Conservation (phyloP, 164 flowering plant species). For the Piper betle region DNA sequence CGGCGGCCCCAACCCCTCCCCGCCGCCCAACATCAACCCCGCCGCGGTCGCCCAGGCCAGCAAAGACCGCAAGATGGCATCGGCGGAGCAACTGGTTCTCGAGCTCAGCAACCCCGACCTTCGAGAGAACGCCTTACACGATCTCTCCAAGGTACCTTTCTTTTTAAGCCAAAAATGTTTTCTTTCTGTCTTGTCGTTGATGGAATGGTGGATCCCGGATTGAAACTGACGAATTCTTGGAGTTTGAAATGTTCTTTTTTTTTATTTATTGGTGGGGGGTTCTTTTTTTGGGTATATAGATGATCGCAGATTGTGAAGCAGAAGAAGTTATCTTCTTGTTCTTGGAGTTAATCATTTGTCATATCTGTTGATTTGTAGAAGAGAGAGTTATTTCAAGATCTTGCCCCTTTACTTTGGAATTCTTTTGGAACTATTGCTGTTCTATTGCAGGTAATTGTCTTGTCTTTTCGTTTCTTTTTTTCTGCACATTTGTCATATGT, state of each 20-base stretch:
- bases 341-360: background rate
- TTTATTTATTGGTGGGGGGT: background rate
- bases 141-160: constrained; percentile 68
- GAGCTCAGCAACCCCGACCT: constrained; percentile 82
- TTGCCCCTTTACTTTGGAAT: constrained; percentile 80
- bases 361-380: constrained; percentile 24
- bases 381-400: constrained; percentile 72
- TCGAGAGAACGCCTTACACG: constrained; percentile 88
- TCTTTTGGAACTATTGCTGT: constrained; percentile 85
- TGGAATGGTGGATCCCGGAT: background rate
- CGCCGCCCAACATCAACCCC: constrained; percentile 6
- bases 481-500: background rate
- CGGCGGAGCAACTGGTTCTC: constrained; percentile 75
- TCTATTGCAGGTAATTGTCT: constrained; percentile 63
- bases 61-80: constrained; percentile 60
- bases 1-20: constrained; percentile 17
- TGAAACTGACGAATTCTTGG: background rate
- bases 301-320: background rate
- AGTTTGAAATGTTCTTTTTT: background rate
- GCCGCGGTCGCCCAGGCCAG: constrained; percentile 8
- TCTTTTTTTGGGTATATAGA: background rate
- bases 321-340: background rate
- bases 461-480: background rate
- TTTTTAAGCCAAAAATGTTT: background rate
- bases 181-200: no score